Evolutionary conservation across 768 basidiomycete genomes (phyloP).

Genomic region (Collybiopsis confluens): DNA sequence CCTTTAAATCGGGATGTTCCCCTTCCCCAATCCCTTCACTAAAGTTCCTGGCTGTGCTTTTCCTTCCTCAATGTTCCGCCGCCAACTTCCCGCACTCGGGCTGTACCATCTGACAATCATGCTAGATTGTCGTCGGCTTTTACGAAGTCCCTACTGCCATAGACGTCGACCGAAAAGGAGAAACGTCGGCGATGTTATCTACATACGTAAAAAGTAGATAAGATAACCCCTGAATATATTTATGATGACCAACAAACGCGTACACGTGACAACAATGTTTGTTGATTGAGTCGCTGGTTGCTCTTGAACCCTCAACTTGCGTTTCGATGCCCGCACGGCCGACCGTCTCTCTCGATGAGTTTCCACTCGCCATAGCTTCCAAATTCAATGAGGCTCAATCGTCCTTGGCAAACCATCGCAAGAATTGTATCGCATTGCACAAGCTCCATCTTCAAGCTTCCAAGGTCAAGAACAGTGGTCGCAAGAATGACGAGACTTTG

Average conservation of each 20-base stretch:
- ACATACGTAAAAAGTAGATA: neutral
- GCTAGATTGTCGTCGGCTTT: neutral
- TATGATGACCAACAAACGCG: conserved; percentile 4
- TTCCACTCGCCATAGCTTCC: conserved; percentile 31
- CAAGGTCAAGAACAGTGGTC: conserved; percentile 39
- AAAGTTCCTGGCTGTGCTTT: neutral
- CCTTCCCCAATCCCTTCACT: neutral
- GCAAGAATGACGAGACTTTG: conserved; percentile 53
- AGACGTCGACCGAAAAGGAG: neutral
- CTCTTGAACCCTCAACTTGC: neutral
- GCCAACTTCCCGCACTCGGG: neutral
- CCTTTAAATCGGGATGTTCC: neutral
- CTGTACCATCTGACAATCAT: neutral
- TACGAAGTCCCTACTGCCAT: neutral
- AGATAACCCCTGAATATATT: neutral
- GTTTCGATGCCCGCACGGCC: conserved; percentile 8
- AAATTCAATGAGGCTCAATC: conserved; percentile 79
- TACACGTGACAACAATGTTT: neutral
- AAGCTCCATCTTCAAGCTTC: conserved; percentile 75
- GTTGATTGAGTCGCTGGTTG: neutral
- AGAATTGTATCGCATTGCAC: conserved; percentile 84
- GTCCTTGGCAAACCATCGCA: conserved; percentile 84
- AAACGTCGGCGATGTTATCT: neutral
- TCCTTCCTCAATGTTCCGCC: neutral
- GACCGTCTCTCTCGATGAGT: conserved; percentile 5